Base-by-base conservation (phyloP, 345 rosid genomes). In the Pugionium cornutum region DNA sequence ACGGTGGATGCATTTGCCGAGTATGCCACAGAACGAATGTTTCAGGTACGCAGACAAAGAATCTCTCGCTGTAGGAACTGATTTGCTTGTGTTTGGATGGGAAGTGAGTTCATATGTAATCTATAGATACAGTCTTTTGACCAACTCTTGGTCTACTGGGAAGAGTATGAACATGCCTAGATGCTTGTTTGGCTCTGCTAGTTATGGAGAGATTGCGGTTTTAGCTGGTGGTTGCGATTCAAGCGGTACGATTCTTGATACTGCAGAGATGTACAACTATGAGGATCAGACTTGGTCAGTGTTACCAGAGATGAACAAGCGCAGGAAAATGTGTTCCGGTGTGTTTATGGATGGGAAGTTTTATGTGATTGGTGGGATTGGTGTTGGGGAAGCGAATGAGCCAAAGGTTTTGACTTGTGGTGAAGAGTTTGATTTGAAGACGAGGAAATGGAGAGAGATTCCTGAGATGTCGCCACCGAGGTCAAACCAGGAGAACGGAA, bases 321-420 rank as follows among this genome's bases (percentile, higher is more conserved):
- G 91, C 4, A 78, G 98, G 76, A 86, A 83, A 69, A 80, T 83
- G 91, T 87, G 88, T 65, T 84, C 92, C 1, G 97, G 83, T 5
- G 83, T 86, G 26, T 85, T 89, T 51, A 85, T 92, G 90, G 95
- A 92, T 34, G 83, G 83, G 3, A 85, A 89, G 69, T 92, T 89
- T 72, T 87, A 84, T 56, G 86, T 86, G 30, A 77, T 92, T 40
- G 94, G 98, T 4, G 98, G 98, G 34, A 71, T 70, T 35, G 88
- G 87, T 49, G 36, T 58, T n/a, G 84, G 71, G 3, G 76, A 72
- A 43, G 55, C 35, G 1, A 73, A 59, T 32, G 73, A 80, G 43
- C 26, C 59, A 26, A 75, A 62, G 29, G 39, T 62, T 43, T 74
- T 92, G 49, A 77, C 82, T 2, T 79, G 82, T 10, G 92, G 78